phyloP scores from a whole-genome alignment of 179 eudicot species.

The Sideroxylon spinosum region DNA sequence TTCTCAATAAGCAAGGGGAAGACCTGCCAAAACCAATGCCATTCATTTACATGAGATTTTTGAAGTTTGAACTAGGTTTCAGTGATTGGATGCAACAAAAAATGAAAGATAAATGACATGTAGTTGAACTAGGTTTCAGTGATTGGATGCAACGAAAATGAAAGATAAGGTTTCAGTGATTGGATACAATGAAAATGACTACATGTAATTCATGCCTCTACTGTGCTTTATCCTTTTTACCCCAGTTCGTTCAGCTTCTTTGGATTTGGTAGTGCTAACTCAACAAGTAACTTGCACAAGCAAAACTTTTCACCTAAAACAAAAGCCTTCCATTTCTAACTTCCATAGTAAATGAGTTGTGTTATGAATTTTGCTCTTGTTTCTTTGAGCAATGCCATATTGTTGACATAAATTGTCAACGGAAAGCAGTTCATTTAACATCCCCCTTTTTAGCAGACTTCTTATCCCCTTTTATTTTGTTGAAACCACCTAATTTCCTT shows the following conservation, averaged over 20 bases:
- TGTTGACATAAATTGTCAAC: neutral
- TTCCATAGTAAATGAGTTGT: neutral
- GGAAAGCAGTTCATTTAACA: neutral
- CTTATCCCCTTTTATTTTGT: no score
- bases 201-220: neutral
- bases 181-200: no score
- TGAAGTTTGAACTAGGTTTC: neutral
- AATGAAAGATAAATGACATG: neutral
- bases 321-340: neutral
- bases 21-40: conserved; percentile 43
- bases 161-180: neutral
- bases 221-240: neutral
- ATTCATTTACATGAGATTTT: neutral
- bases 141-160: neutral
- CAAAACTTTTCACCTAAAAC: neutral
- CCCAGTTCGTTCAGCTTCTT: neutral
- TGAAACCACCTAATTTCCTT: no score
- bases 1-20: conserved; percentile 83
- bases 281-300: neutral
- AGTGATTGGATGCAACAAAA: neutral
- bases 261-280: neutral
- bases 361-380: no score
- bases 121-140: neutral
- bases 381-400: neutral
- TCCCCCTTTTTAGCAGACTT: no score